Base-by-base conservation (phyloP, 2,329 filamentous ascomycete genomes). In the Beauveria rudraprayagi region DNA sequence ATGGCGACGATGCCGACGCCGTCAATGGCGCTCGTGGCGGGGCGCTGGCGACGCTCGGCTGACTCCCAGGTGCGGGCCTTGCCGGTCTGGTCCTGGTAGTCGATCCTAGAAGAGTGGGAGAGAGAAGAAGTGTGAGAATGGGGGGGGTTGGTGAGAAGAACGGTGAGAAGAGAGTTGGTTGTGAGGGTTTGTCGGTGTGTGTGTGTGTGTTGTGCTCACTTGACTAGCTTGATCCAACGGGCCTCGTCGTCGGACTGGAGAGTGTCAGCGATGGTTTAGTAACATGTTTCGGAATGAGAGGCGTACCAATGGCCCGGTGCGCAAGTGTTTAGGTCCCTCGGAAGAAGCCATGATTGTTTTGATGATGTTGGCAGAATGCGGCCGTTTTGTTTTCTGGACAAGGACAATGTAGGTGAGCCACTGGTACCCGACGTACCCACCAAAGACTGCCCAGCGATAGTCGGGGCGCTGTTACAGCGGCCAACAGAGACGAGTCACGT, bases 1-100 rank as follows among this genome's bases (percentile, higher is more conserved):
- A 91, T 83, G 47, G 87, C 88, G 17, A 90, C 79, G 61, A 92
- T 89, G 63, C 87, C 87, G 16, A 91, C 87, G 57, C 86, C 88
- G 67, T 92, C 89, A 58, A 91, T 85, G 40, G 83, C 82, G 61
- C 79, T 78, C 64, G 73, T 77, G 60, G 77, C 75, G 14, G 87
- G 86, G 3, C 88, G 82, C 0, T 88, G 91, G 34, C 80, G 80
- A n/a, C 89, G 83, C 72, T 90, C 85, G 17, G 86, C 86, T 1
- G 85, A 88, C 69, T 92, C 88, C 88, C 88, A 91, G 34, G 81
- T 83, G 57, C 88, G 80, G 1, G 76, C 71, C 17, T 76, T 75
- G 65, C 83, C 84, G 40, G 80, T 77, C 22, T 84, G 82, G 68
- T 91, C 88, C 60, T 77, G 76, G 71, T 91, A 92, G 40, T 79